phyloP scores from a whole-genome alignment of 2,329 filamentous ascomycete species.

The Ampelomyces quisqualis region DNA sequence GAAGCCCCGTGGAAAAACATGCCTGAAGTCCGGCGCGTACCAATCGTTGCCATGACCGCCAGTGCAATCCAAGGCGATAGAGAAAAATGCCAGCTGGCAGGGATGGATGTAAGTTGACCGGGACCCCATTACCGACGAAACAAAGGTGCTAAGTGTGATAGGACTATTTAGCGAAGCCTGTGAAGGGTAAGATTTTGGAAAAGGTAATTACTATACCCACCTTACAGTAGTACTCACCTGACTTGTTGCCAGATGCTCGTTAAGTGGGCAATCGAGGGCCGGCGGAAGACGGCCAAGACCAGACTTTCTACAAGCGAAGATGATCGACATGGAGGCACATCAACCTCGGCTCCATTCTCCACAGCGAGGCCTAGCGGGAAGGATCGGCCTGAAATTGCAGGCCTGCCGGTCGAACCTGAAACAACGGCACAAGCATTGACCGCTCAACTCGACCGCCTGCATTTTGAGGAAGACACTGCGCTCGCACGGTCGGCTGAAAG shows the following conservation, averaged over 20 bases:
- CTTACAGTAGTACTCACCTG: slow-evolving; percentile 11
- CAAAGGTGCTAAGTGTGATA: slow-evolving; percentile 24
- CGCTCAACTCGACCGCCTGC: slow-evolving; percentile 41
- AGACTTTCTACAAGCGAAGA: slow-evolving; percentile 23
- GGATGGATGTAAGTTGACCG: slow-evolving; percentile 61
- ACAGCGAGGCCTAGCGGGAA: slow-evolving; percentile 24
- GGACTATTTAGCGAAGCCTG: slow-evolving; percentile 53
- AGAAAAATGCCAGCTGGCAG: slow-evolving; percentile 70
- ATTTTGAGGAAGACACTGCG: slow-evolving; percentile 42
- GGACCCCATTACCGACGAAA: slow-evolving; percentile 10
- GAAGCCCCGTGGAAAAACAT: slow-evolving; percentile 64
- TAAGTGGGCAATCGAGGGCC: slow-evolving; percentile 61
- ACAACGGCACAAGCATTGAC: slow-evolving; percentile 39
- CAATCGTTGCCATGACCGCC: slow-evolving; percentile 80
- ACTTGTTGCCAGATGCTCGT: slow-evolving; percentile 56
- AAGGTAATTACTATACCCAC: slow-evolving; percentile 41
- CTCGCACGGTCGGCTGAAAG: slow-evolving; percentile 45
- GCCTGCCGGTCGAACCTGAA: slow-evolving; percentile 33
- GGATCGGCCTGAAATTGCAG: slow-evolving; percentile 33
- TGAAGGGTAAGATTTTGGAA: slow-evolving; percentile 67
- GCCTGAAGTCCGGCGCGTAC: slow-evolving; percentile 59
- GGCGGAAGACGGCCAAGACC: slow-evolving; percentile 36
- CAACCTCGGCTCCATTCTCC: slow-evolving; percentile 15
- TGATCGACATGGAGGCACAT: slow-evolving; percentile 30
- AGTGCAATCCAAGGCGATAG: slow-evolving; percentile 74